phyloP scores from a whole-genome alignment of 2,329 filamentous ascomycete species.

The Tolypocladium pustulatum region DNA sequence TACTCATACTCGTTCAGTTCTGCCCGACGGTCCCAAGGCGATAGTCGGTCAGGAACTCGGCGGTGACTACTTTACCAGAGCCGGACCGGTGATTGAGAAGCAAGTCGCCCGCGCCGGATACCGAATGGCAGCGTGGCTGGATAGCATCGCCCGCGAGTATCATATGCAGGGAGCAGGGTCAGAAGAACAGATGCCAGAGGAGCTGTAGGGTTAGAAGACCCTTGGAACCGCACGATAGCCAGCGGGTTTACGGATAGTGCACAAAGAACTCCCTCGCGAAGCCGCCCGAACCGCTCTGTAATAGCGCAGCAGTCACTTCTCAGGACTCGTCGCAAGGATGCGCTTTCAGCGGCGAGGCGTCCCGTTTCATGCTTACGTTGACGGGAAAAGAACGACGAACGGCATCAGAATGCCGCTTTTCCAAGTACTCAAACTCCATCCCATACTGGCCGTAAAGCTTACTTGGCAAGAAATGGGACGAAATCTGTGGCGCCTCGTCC shows the following conservation, averaged over 20 bases:
- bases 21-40: constrained; percentile 49
- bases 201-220: constrained; percentile 14
- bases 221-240: not conserved
- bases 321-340: not conserved
- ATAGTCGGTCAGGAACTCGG: constrained; percentile 51
- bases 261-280: not conserved
- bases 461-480: not conserved
- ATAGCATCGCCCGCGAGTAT: constrained; percentile 42
- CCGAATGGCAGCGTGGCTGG: constrained; percentile 57
- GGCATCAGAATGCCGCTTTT: not conserved
- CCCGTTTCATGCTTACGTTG: not conserved
- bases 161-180: constrained; percentile 11
- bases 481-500: not conserved
- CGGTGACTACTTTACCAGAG: constrained; percentile 52
- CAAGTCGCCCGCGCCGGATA: constrained; percentile 61
- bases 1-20: constrained; percentile 28
- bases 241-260: not conserved
- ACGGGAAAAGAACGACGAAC: not conserved
- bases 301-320: not conserved
- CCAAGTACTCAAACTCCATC: not conserved
- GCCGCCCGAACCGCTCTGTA: not conserved
- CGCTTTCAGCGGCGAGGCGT: not conserved
- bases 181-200: constrained; percentile 13
- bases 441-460: not conserved
- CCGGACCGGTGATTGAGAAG: constrained; percentile 52